Conservation (phyloP, 2,329 filamentous ascomycete genomes). For the Cylindrodendrum hubeiense region DNA sequence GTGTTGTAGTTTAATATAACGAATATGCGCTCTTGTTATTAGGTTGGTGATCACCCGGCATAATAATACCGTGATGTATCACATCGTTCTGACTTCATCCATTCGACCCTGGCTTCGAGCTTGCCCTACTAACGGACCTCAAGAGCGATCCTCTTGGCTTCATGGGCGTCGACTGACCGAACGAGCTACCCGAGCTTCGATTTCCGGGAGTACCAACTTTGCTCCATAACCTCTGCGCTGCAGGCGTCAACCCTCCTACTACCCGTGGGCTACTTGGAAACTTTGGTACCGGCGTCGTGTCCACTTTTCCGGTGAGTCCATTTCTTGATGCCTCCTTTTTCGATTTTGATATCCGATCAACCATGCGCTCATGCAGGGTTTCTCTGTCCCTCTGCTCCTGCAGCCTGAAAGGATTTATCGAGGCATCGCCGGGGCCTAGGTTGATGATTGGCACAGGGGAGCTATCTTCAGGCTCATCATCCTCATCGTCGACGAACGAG, state of each 20-base stretch:
- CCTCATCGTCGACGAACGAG: conserved; percentile 89
- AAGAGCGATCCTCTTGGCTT: conserved; percentile 55
- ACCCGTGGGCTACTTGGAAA: conserved; percentile 76
- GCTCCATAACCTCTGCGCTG: conserved; percentile 76
- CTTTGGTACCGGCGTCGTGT: conserved; percentile 73
- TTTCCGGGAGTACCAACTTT: conserved; percentile 65
- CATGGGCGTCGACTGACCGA: conserved; percentile 53
- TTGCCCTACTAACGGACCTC: conserved; percentile 47
- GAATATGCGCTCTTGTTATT: neutral
- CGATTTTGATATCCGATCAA: conserved; percentile 81
- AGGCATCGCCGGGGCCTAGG: conserved; percentile 70
- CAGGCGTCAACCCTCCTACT: conserved; percentile 75
- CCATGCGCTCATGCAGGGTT: conserved; percentile 85
- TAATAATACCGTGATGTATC: neutral
- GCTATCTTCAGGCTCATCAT: conserved; percentile 55
- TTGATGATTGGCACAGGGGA: conserved; percentile 60
- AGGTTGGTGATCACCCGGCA: neutral
- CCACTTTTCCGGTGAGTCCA: conserved; percentile 70
- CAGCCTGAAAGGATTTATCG: conserved; percentile 85
- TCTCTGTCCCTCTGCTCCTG: conserved; percentile 82
- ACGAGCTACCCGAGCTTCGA: conserved; percentile 48
- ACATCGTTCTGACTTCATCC: neutral
- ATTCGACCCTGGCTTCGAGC: conserved; percentile 35
- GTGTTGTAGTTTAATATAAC: too few species aligned
- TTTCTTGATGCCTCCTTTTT: conserved; percentile 73